A percentile compares a stretch with the other conserved stretches of the same genome.
These are phyloP conservation scores for Solanum sejunctum DNA, from an alignment of 257 asterid species.

Conservation along the genomic window DNA sequence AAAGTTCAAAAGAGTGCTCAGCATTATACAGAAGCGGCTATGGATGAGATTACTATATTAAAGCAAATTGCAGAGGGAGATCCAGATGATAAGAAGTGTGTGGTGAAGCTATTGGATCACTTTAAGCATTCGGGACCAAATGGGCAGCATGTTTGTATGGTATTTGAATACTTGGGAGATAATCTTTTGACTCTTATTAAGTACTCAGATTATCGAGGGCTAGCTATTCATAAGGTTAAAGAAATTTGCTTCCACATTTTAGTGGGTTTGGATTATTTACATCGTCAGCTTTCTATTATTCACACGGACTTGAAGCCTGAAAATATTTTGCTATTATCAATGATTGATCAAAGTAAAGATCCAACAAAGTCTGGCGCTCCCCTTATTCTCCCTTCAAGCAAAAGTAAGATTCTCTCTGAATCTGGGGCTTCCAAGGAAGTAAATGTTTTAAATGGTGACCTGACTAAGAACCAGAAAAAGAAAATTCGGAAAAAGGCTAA, in stretches of 20 bases:
- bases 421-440: slow-evolving; percentile 44
- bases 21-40: slow-evolving; percentile 92
- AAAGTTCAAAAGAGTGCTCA: slow-evolving; percentile 95
- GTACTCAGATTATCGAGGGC: slow-evolving; percentile 72
- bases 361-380: slow-evolving; percentile 53
- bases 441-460: slow-evolving; percentile 38
- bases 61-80: slow-evolving; percentile 94
- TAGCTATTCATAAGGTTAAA: slow-evolving; percentile 77
- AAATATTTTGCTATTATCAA: slow-evolving; percentile 64
- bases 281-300: slow-evolving; percentile 80
- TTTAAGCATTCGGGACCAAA: slow-evolving; percentile 97
- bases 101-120: slow-evolving; percentile 88
- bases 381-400: slow-evolving; percentile 51
- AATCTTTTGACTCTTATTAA: slow-evolving; percentile 81
- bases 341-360: slow-evolving; percentile 78
- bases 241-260: slow-evolving; percentile 76
- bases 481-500: slow-evolving; percentile 65
- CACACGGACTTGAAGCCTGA: slow-evolving; percentile 99
- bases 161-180: slow-evolving; percentile 89
- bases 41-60: slow-evolving; percentile 86
- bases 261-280: slow-evolving; percentile 88
- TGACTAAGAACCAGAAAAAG: slow-evolving; percentile 90
- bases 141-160: slow-evolving; percentile 97
- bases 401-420: slow-evolving; percentile 36
- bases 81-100: slow-evolving; percentile 76